Percentiles rank a stretch among this genome's conserved stretches.
Evolutionary conservation across 2,329 filamentous ascomycete species (phyloP).

Genomic region (Madurella fahalii): DNA sequence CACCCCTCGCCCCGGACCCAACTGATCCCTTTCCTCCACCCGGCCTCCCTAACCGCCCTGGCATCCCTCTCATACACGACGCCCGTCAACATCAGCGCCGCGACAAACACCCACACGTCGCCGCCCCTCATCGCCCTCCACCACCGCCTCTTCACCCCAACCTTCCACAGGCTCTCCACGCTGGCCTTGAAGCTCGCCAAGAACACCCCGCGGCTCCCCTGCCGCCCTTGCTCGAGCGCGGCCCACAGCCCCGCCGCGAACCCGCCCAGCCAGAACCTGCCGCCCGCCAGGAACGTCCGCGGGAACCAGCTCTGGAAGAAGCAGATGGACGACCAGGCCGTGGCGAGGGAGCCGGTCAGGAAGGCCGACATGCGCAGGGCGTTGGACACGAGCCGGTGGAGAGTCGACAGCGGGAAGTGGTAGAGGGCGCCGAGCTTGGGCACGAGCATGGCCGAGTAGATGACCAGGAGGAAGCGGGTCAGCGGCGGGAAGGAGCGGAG

Average conservation of each 20-base stretch:
- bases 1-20: constrained; percentile 74
- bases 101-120: constrained; percentile 79
- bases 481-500: constrained; percentile 76
- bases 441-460: constrained; percentile 69
- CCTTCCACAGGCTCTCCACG: constrained; percentile 84
- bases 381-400: constrained; percentile 62
- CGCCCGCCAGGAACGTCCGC: constrained; percentile 67
- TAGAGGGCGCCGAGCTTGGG: constrained; percentile 66
- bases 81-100: constrained; percentile 73
- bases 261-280: constrained; percentile 86
- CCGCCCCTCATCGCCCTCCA: constrained; percentile 80
- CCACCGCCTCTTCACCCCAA: constrained; percentile 84
- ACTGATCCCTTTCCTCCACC: constrained; percentile 67
- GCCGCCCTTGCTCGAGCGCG: constrained; percentile 59
- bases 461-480: constrained; percentile 69
- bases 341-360: constrained; percentile 76
- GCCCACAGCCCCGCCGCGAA: constrained; percentile 83
- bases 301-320: constrained; percentile 80
- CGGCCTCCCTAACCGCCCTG: constrained; percentile 60
- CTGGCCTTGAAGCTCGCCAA: constrained; percentile 75
- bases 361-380: constrained; percentile 75
- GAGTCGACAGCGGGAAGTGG: constrained; percentile 61
- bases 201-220: constrained; percentile 63
- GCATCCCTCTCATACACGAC: constrained; percentile 71
- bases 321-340: constrained; percentile 84